These are phyloP conservation scores for Posidonia oceanica DNA, from an alignment of 116 monocot species.

Conservation along the genomic window DNA sequence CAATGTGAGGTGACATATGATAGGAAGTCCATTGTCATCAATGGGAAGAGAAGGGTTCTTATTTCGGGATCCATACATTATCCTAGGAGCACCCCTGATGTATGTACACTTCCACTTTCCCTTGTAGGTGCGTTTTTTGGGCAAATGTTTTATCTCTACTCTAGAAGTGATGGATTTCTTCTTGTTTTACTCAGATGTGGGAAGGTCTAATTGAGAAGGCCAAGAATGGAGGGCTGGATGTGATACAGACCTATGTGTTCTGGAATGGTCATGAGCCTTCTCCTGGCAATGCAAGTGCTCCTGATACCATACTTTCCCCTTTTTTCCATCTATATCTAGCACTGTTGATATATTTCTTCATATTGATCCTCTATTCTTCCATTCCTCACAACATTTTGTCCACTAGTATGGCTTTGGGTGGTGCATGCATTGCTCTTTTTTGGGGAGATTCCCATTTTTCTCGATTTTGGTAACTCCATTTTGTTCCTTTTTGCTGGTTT, in stretches of 20 bases:
- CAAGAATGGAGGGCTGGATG: constrained; percentile 83
- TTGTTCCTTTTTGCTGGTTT: neutral
- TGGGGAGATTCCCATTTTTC: neutral
- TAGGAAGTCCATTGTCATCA: constrained; percentile 30
- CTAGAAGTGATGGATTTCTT: neutral
- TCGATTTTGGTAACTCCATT: neutral
- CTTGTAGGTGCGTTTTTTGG: neutral
- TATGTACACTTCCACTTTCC: neutral
- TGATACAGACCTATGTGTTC: constrained; percentile 81
- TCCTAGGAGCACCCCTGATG: constrained; percentile 41
- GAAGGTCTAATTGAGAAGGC: constrained; percentile 67
- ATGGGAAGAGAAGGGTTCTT: constrained; percentile 36
- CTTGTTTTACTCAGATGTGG: constrained; percentile 29
- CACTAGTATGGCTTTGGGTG: neutral
- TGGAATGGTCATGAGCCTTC: constrained; percentile 92
- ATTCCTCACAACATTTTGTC: neutral
- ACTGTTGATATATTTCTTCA: neutral
- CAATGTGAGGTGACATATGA: constrained; percentile 29
- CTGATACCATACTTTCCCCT: neutral
- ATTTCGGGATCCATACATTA: constrained; percentile 46
- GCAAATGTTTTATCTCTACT: neutral
- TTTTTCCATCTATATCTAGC: neutral
- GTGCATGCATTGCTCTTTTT: neutral
- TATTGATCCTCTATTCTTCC: neutral
- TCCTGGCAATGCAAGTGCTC: constrained; percentile 53